Conservation (phyloP, 331 rosid genomes). For the Phaseolus coccineus region DNA sequence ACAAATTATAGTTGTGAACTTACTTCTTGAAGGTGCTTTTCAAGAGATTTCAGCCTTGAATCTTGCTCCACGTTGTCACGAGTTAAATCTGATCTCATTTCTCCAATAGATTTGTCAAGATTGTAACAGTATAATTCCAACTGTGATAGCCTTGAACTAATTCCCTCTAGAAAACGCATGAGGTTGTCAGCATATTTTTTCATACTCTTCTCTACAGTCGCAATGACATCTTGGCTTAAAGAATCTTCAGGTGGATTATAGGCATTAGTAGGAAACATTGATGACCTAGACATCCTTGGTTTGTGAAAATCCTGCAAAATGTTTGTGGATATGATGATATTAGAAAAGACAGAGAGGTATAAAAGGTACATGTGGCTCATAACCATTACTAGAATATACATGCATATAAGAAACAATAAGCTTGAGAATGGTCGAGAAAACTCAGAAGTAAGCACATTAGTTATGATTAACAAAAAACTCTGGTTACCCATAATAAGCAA, state of each 20-base stretch:
- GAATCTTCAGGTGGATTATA: constrained; percentile 89
- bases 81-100: constrained; percentile 80
- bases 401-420: not conserved
- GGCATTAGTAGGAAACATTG: constrained; percentile 64
- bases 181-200: constrained; percentile 90
- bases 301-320: constrained; percentile 77
- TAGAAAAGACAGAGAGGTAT: not conserved
- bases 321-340: constrained; percentile 18
- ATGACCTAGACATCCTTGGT: constrained; percentile 69
- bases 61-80: constrained; percentile 89
- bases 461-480: not conserved
- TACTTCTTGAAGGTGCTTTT: constrained; percentile 94
- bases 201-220: constrained; percentile 90
- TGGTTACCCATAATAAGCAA: constrained; percentile 3
- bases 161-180: constrained; percentile 95
- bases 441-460: not conserved
- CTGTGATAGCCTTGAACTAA: constrained; percentile 95
- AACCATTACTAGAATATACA: not conserved
- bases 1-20: constrained; percentile 44
- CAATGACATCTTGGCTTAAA: constrained; percentile 74
- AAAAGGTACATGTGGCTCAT: constrained; percentile 1
- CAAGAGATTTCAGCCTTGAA: constrained; percentile 86
- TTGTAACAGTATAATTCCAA: constrained; percentile 96
- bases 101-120: constrained; percentile 96
- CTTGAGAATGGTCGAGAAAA: not conserved